Evolutionary conservation across 2,329 filamentous ascomycete genomes (phyloP), one percentile per base, ranked within the genome.

Genomic region (Lachnum nothofagi): DNA sequence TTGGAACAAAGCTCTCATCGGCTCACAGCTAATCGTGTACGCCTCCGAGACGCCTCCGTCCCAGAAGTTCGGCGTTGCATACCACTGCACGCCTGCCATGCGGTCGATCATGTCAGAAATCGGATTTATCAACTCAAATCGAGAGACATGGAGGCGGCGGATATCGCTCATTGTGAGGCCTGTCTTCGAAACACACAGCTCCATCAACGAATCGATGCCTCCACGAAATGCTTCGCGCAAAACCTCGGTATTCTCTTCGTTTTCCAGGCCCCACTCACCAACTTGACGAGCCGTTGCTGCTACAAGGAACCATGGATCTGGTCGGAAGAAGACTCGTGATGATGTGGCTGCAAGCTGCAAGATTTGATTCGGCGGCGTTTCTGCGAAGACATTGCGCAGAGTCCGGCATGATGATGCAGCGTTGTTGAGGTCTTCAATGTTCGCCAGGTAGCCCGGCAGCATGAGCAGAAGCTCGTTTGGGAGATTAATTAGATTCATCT

Each of bases 231-330:
- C 46, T 4, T 37, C 17, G 8, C 51, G 56, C 9, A 69, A 58
- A 1, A 23, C n/a, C 2, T 40, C 9, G 19, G 59, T 63, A 33
- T 64, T 63, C 0, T 43, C 42, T 2, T 52, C 24, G 38, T 54
- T 55, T 10, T 49, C 22, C 2, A 67, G 53, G 2, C 67, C 66
- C 67, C 67, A 70, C 39, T 62, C 37, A 6, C 63, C 59, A 4
- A 65, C 52, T 44, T 68, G 58, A 5, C 57, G 53, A 2, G 64
- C 66, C 12, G 61, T 63, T 3, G 66, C 65, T 20, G 60, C 55
- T 33, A 68, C 53, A 7, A 70, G 63, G 43, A 67, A 67, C 34
- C 65, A 56, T 1, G 67, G 67, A 45, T 65, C 62, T 23, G 67
- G 67, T 5, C 63, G 64, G 56, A 68, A 69, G 58, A 68, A 68